These are phyloP conservation scores for Salix udensis DNA, from an alignment of 345 rosid genomes.

Conservation along the genomic window DNA sequence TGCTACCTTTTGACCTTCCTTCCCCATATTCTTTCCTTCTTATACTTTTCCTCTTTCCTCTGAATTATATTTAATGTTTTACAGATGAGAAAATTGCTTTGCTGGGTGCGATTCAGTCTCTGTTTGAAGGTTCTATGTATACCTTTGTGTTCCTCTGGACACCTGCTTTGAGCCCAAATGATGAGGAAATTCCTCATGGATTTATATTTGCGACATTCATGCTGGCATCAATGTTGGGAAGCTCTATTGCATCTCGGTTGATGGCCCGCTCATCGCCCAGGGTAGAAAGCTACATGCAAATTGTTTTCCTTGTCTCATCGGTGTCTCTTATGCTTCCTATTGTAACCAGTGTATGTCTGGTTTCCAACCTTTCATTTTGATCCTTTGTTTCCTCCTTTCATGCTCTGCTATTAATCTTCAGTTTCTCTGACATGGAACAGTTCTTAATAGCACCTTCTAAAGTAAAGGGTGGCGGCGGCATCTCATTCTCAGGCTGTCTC, in stretches of 20 bases:
- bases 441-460: slow-evolving; percentile 62
- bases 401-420: not conserved
- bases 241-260: slow-evolving; percentile 89
- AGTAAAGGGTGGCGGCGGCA: slow-evolving; percentile 65
- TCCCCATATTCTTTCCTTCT: not conserved
- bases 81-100: slow-evolving; percentile 93
- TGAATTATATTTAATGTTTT: slow-evolving; percentile 12
- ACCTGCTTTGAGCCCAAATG: slow-evolving; percentile 86
- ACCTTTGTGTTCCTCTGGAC: slow-evolving; percentile 99
- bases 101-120: slow-evolving; percentile 93
- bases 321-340: slow-evolving; percentile 78
- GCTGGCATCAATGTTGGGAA: slow-evolving; percentile 97
- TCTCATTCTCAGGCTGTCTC: slow-evolving; percentile 60
- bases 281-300: slow-evolving; percentile 93
- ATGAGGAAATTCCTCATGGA: slow-evolving; percentile 92
- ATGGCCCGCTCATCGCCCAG: slow-evolving; percentile 64
- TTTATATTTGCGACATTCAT: slow-evolving; percentile 95
- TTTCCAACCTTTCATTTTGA: not conserved
- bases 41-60: not conserved
- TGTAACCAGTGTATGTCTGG: slow-evolving; percentile 53
- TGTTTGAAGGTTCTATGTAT: slow-evolving; percentile 98
- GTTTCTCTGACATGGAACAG: slow-evolving; percentile 37
- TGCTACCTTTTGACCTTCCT: not conserved
- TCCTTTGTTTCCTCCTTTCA: not conserved
- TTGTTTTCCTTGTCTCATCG: slow-evolving; percentile 68